Percentiles rank a stretch among this genome's conserved stretches.
Conservation (phyloP, 129 eudicot genomes). For the Tagetes erecta region DNA sequence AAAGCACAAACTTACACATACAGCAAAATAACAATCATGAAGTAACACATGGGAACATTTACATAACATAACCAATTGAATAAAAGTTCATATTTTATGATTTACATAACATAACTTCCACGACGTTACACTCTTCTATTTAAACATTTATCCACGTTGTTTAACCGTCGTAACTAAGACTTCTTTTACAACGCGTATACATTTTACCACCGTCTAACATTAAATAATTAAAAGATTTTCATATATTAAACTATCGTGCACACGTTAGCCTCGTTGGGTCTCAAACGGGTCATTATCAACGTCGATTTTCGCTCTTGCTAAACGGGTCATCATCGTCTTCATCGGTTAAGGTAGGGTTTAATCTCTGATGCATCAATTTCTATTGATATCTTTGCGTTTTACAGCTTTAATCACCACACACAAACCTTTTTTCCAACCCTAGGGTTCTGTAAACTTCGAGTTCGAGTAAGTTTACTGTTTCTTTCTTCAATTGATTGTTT, state of each 20-base stretch:
- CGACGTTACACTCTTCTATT: too few species aligned
- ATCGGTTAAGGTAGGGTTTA: constrained; percentile 23
- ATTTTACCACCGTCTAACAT: too few species aligned
- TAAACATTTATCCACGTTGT: too few species aligned
- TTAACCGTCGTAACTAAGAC: too few species aligned
- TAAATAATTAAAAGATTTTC: background rate
- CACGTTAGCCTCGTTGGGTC: constrained; percentile 1
- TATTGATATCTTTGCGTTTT: background rate
- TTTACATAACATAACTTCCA: too few species aligned
- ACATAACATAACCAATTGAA: too few species aligned
- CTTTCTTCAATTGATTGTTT: background rate
- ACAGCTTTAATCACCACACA: background rate
- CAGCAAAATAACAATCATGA: too few species aligned
- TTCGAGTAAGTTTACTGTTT: background rate
- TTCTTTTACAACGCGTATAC: too few species aligned
- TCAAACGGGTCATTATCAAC: constrained; percentile 22
- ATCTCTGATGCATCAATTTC: background rate
- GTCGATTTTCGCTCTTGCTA: constrained; percentile 14
- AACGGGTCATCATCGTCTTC: background rate
- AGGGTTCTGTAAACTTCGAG: background rate
- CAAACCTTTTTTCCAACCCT: background rate
- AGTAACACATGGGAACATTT: too few species aligned
- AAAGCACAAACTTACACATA: too few species aligned
- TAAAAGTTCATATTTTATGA: too few species aligned
- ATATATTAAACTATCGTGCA: too few species aligned